Evolutionary conservation across 495 filamentous ascomycete species (phyloP).

Genomic region (Lophium mytilinum): DNA sequence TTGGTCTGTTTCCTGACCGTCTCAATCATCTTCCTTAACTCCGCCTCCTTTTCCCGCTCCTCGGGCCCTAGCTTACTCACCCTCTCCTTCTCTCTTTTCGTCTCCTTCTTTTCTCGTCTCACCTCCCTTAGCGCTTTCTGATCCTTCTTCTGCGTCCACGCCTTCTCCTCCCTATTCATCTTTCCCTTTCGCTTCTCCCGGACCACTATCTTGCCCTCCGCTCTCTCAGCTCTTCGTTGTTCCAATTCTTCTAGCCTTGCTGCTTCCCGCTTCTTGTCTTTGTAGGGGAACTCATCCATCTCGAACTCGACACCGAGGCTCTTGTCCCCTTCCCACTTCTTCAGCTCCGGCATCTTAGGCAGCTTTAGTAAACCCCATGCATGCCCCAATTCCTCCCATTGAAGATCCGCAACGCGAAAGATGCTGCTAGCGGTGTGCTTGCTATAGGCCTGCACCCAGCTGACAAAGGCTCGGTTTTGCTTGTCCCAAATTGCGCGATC

Average conservation of each 20-base stretch:
- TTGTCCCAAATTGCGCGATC: conserved; percentile 87
- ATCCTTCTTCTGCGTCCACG: conserved; percentile 82
- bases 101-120: conserved; percentile 66
- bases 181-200: conserved; percentile 58
- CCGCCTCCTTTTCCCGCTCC: conserved; percentile 58
- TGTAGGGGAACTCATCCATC: conserved; percentile 57
- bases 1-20: conserved; percentile 52
- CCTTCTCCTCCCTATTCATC: conserved; percentile 70
- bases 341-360: conserved; percentile 91
- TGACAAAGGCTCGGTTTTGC: conserved; percentile 82
- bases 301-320: conserved; percentile 55
- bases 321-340: conserved; percentile 56
- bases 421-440: conserved; percentile 89
- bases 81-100: conserved; percentile 60
- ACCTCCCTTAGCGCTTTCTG: conserved; percentile 54
- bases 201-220: conserved; percentile 17
- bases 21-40: conserved; percentile 67
- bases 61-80: conserved; percentile 62
- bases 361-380: conserved; percentile 79
- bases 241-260: conserved; percentile 51
- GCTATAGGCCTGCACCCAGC: conserved; percentile 81
- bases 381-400: conserved; percentile 73
- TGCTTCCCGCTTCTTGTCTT: conserved; percentile 70
- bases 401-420: conserved; percentile 72
- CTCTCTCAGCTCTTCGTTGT: not conserved